Base-by-base conservation (phyloP, 2,329 filamentous ascomycete genomes). In the Arthroderma sp. region DNA sequence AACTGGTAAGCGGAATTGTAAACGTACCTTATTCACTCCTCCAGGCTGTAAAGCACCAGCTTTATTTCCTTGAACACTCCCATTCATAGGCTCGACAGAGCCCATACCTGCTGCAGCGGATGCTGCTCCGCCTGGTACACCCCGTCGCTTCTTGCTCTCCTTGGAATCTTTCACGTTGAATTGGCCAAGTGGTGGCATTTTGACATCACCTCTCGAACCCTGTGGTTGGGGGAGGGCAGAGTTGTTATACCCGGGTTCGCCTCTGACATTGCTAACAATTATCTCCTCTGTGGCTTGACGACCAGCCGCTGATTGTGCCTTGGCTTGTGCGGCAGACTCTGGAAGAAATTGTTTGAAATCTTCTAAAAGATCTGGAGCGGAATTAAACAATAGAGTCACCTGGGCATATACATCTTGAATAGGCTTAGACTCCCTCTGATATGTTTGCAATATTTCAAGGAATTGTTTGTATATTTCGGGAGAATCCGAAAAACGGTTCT, bases 401-500 rank as follows among this genome's bases (percentile, higher is more conserved):
- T 98, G 91, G 1, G 85, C 84, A 62, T 98, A 98, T 3, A 98
- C 91, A 63, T 98, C 91, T 61, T 95, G 88, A 33, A 98, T 98
- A 0, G 91, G 93, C 60, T 96, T 96, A 43, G 91, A 94, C 62
- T 98, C 91, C 46, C 91, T 79, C 64, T 98, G 91, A 57, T 98
- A 98, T 2, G 91, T 98, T 65, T 98, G 91, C 38, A 98, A 70
- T 40, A 98, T 98, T 62, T 98, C 91, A 29, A 98, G 74, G 59
- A 98, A 98, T 60, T 98, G 89, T 64, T 98, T 98, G 70, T 98
- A 98, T 50, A 98, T 96, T 61, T 98, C 91, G 5, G 91, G 91
- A 52, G 94, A 88, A 57, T 88, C 82, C 55, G 94, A 83, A 65
- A 96, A 98, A 38, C 91, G 89, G 61, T 96, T 98, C 86, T 94